Conservation (phyloP, 1,139 yeast species). For the Suhomyces choctaworum region DNA sequence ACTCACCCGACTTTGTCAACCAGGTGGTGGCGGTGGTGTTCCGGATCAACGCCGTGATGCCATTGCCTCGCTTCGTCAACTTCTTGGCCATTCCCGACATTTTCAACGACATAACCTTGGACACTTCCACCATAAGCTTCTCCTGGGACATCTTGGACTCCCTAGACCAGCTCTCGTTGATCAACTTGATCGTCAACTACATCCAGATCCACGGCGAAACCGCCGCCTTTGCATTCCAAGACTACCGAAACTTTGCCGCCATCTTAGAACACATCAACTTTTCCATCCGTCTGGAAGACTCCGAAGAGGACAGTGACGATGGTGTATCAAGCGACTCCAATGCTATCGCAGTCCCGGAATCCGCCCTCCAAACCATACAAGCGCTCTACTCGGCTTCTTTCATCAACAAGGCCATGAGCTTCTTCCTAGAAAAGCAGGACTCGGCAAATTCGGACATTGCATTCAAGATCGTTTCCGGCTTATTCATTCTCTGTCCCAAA, state of each 20-base stretch:
- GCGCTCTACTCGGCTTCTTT: conserved; percentile 27
- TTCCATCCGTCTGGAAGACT: conserved; percentile 17
- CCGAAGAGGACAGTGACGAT: conserved; percentile 18
- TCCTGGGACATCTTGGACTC: background rate
- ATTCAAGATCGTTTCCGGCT: conserved; percentile 23
- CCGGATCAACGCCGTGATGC: conserved; percentile 22
- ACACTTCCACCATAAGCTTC: background rate
- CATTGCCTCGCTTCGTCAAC: conserved; percentile 19
- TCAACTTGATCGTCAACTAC: conserved; percentile 22
- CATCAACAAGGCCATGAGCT: conserved; percentile 24
- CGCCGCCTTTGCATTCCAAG: conserved; percentile 17
- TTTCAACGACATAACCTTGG: conserved; percentile 3
- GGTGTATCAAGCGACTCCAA: conserved; percentile 4
- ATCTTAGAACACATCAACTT: conserved; percentile 26
- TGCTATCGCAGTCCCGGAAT: conserved; percentile 7
- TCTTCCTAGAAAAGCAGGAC: conserved; percentile 15
- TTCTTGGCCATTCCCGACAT: conserved; percentile 20
- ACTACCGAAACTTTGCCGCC: conserved; percentile 24
- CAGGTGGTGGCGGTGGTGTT: conserved; percentile 18
- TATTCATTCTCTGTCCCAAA: conserved; percentile 33
- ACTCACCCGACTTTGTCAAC: background rate
- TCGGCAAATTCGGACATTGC: conserved; percentile 10
- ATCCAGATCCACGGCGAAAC: conserved; percentile 22
- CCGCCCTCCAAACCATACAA: conserved; percentile 14
- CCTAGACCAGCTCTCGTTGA: conserved; percentile 1